phyloP scores from a whole-genome alignment of 2,329 filamentous ascomycete species.

The Penicillium decumbens region DNA sequence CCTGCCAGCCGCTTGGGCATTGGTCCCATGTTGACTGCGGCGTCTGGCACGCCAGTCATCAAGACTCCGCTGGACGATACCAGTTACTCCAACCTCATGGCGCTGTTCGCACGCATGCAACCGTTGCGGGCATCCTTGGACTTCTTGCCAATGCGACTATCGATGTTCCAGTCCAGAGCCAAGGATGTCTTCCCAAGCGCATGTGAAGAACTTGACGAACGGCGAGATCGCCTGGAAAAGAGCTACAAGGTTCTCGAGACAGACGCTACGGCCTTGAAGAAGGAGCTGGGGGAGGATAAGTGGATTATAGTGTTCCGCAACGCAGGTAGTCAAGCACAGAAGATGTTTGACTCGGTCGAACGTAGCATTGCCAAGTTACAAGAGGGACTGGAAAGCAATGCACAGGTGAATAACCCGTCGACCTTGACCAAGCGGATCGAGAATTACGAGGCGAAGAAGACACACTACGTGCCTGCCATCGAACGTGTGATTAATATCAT shows the following conservation, averaged over 20 bases:
- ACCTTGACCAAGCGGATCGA: slow-evolving; percentile 77
- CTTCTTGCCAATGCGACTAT: slow-evolving; percentile 90
- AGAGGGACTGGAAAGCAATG: slow-evolving; percentile 70
- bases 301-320: slow-evolving; percentile 96
- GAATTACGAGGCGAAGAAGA: slow-evolving; percentile 90
- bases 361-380: slow-evolving; percentile 77
- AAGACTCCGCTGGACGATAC: slow-evolving; percentile 70
- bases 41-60: slow-evolving; percentile 41
- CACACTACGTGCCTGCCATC: slow-evolving; percentile 89
- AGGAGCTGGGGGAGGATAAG: slow-evolving; percentile 88
- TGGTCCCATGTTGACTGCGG: slow-evolving; percentile 54
- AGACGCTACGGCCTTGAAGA: slow-evolving; percentile 81
- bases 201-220: slow-evolving; percentile 78
- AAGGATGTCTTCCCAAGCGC: slow-evolving; percentile 79
- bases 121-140: slow-evolving; percentile 87
- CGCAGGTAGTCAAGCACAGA: slow-evolving; percentile 83
- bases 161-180: slow-evolving; percentile 76
- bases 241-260: slow-evolving; percentile 82
- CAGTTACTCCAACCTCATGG: slow-evolving; percentile 77
- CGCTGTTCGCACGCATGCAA: slow-evolving; percentile 91
- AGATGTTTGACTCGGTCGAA: slow-evolving; percentile 95
- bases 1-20: slow-evolving; percentile 63
- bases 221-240: slow-evolving; percentile 69
- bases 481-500: slow-evolving; percentile 88
- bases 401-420: slow-evolving; percentile 67